A percentile compares a stretch with the other conserved stretches of the same genome.
These are phyloP conservation scores for Ceratobasidium sp. DNA, from an alignment of 1,284 basidiomycete genomes.

Conservation along the genomic window DNA sequence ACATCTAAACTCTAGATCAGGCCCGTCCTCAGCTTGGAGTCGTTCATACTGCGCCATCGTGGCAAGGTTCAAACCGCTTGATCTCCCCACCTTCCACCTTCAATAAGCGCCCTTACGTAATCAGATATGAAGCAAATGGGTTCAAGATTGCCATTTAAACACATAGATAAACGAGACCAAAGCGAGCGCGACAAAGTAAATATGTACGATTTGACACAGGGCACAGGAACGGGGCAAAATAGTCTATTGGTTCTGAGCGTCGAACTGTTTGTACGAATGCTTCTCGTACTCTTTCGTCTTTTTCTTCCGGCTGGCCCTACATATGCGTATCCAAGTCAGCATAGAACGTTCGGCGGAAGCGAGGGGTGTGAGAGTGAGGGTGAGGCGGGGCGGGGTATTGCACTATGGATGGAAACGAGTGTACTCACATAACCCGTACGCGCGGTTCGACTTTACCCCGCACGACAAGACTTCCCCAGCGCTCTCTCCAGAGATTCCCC, in stretches of 20 bases:
- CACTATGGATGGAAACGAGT: neutral
- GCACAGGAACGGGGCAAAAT: neutral
- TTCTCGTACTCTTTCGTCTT: constrained; percentile 86
- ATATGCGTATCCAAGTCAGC: constrained; percentile 40
- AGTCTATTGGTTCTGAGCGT: constrained; percentile 41
- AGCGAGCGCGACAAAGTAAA: neutral
- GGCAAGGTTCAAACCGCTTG: too few relatives aligned
- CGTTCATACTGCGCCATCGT: constrained; percentile 42
- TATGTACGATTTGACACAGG: neutral
- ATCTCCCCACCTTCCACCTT: too few relatives aligned
- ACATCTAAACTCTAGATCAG: constrained; percentile 49
- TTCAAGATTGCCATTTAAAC: constrained; percentile 13
- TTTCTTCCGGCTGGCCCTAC: constrained; percentile 74
- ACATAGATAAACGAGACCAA: constrained; percentile 13
- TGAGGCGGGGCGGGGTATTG: too few relatives aligned
- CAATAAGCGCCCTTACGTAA: constrained; percentile 28
- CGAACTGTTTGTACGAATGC: constrained; percentile 89
- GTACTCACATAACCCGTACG: constrained; percentile 74
- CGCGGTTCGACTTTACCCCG: constrained; percentile 83
- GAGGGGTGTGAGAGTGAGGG: too few relatives aligned
- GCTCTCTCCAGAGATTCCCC: constrained; percentile 92
- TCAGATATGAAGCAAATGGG: neutral
- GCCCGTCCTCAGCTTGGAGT: constrained; percentile 32
- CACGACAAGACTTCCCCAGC: constrained; percentile 86
- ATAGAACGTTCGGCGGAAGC: neutral